Base-by-base conservation (phyloP, 257 asterid species). In the Anisodus acutangulus region DNA sequence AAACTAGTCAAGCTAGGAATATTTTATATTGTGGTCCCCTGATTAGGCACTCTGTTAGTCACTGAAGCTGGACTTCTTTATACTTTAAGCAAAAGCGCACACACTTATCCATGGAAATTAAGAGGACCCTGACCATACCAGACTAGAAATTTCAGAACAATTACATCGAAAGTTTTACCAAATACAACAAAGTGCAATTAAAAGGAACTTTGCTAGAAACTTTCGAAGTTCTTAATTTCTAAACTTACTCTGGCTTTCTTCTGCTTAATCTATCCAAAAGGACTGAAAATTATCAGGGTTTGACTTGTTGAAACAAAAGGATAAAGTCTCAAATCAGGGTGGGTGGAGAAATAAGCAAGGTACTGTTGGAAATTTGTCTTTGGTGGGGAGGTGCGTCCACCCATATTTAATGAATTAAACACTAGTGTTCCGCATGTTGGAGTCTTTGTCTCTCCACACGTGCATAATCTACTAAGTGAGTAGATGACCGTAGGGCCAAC, bases 21-120 rank as follows among this genome's bases (percentile, higher is more conserved):
- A 70, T 70, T 41, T 3, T 71, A 41, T 71, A 45, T n/a, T n/a
- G 79, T 71, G 79, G 79, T 71, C 79, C 79, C 78, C 57, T 17
- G 53, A 43, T 41, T 15, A 64, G 43, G 16, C 41, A 63, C 12
- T 31, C 37, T 60, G 26, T 60, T 22, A 68, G 76, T 69, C 78
- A 39, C 78, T 69, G 31, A 39, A 69, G 8, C 15, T 16, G 15
- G 2, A 69, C 31, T 69, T 22, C 13, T 69, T 39, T 67, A 15
- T 68, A 3, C 13, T 6, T 37, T 69, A 57, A 15, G 7, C 8
- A 57, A 57, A 57, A 16, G 22, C 22, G 6, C n/a, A 58, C 63
- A 58, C 22, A 22, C 26, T 16, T 58, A 8, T 16, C 2, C 9
- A 15, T 58, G 63, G 63, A 2, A n/a, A 3, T 8, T 17, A 43